These are phyloP conservation scores for Pinus tabuliformis DNA, from an alignment of 75 land plant species.

Conservation along the genomic window DNA sequence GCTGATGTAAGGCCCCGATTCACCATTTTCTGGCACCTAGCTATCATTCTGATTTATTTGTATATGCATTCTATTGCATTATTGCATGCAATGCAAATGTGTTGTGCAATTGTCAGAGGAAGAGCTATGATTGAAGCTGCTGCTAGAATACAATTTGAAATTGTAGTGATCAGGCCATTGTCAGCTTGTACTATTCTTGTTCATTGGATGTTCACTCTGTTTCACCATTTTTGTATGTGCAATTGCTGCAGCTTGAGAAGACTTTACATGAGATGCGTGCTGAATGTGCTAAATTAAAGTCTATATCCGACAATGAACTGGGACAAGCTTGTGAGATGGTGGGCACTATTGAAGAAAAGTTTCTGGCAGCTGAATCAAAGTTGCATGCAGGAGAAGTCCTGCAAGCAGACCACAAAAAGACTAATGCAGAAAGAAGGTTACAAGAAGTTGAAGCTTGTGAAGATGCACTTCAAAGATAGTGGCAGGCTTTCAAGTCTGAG, in stretches of 20 bases:
- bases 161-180: too few relatives aligned
- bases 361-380: slow-evolving; percentile 63
- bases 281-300: slow-evolving; percentile 73
- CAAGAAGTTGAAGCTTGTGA: slow-evolving; percentile 96
- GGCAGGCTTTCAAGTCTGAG: slow-evolving; percentile 63
- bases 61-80: too few relatives aligned
- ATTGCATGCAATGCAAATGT: too few relatives aligned
- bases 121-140: too few relatives aligned
- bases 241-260: slow-evolving; percentile 68
- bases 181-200: too few relatives aligned
- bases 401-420: slow-evolving; percentile 52
- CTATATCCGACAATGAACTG: slow-evolving; percentile 69
- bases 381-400: slow-evolving; percentile 68
- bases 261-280: slow-evolving; percentile 80
- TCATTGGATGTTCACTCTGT: too few relatives aligned
- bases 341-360: slow-evolving; percentile 57
- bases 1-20: slow-evolving; percentile 53
- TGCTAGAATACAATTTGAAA: too few relatives aligned
- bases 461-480: slow-evolving; percentile 79
- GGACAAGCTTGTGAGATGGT: slow-evolving; percentile 66
- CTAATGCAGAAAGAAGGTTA: slow-evolving; percentile 68
- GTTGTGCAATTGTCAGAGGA: too few relatives aligned
- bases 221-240: background rate
- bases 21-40: slow-evolving; percentile 21
- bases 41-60: background rate